Conservation (phyloP, 192 early-diverging fungal species). For the Entomortierella lignicola region DNA sequence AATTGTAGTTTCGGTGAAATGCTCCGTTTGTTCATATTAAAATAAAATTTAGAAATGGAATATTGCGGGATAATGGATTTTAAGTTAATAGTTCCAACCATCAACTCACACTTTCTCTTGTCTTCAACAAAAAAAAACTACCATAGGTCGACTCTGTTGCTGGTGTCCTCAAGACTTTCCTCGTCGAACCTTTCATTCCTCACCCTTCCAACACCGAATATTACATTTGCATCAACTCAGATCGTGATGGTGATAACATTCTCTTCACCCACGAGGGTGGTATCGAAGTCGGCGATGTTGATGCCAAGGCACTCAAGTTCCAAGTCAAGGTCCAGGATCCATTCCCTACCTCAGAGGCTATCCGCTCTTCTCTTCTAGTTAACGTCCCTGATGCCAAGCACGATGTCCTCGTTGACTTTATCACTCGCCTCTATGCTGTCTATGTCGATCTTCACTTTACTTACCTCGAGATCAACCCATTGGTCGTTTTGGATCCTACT, state of each 20-base stretch:
- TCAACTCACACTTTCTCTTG: neutral
- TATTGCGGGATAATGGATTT: neutral
- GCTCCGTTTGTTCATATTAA: too few species aligned
- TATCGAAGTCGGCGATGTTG: slow-evolving; percentile 98
- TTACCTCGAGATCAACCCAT: slow-evolving; percentile 99
- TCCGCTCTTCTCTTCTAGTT: slow-evolving; percentile 76
- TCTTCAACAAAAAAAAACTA: neutral
- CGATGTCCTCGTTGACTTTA: slow-evolving; percentile 89
- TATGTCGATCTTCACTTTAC: slow-evolving; percentile 98
- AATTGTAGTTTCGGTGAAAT: neutral
- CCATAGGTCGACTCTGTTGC: slow-evolving; percentile 84
- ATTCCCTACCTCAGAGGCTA: slow-evolving; percentile 77
- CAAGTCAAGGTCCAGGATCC: slow-evolving; percentile 82
- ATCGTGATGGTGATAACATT: slow-evolving; percentile 95
- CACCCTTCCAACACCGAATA: slow-evolving; percentile 94
- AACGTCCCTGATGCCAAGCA: slow-evolving; percentile 76
- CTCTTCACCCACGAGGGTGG: slow-evolving; percentile 99
- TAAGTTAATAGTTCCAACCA: neutral
- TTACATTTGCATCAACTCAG: slow-evolving; percentile 97
- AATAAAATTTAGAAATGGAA: neutral
- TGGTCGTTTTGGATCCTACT: slow-evolving; percentile 87
- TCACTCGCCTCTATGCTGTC: slow-evolving; percentile 92
- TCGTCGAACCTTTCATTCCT: slow-evolving; percentile 95
- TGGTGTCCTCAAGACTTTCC: slow-evolving; percentile 93
- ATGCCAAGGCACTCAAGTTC: slow-evolving; percentile 93